Base-by-base conservation (phyloP, 1,284 basidiomycete species). In the Testicularia cyperi region DNA sequence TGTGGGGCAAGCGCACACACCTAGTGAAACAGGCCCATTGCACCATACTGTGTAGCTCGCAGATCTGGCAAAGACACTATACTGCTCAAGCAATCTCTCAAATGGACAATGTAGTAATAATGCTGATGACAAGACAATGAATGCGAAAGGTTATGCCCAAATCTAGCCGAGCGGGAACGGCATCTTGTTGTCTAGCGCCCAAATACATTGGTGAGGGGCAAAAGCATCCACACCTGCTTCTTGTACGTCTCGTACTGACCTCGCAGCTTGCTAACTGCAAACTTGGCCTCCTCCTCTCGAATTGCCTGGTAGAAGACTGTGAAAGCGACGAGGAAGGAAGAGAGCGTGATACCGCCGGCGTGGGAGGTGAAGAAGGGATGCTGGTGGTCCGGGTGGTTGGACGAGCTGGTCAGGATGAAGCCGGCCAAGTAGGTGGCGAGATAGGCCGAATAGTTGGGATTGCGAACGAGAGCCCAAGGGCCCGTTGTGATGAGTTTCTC, bases 201-300 rank as follows among this genome's bases (percentile, higher is more conserved):
- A 23, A 58, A 12, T 5, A 54, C 37, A 15, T 61, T 43, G 18
- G 45, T 40, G 4, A 61, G 34, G 6, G 57, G 57, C 39, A 61
- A 31, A 13, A 61, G 40, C 29, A 39, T 29, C 57, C 57, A 61
- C 10, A 61, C 57, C 21, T 29, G 33, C 10, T 32, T 37, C 26
- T 44, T 49, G 37, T 61, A 61, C 21, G 38, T 51, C 28, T 61
- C 57, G 43, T 61, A 42, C 51, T 61, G 38, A 26, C 24, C 15
- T 13, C 51, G 42, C 4, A 61, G 41, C 43, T 61, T 61, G 46
- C 57, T 54, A 21, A 39, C 41, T 25, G 30, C 38, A n/a, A 61
- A 61, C 28, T 61, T 61, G 26, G 51, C 51, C 31, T 61, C 57
- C 33, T 61, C 57, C n/a, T 61, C 49, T 24, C 57, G 30, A 18